A percentile compares a stretch with the other conserved stretches of the same genome.
Evolutionary conservation across 2,329 filamentous ascomycete species (phyloP).

Genomic region (Seiridium cupressi): DNA sequence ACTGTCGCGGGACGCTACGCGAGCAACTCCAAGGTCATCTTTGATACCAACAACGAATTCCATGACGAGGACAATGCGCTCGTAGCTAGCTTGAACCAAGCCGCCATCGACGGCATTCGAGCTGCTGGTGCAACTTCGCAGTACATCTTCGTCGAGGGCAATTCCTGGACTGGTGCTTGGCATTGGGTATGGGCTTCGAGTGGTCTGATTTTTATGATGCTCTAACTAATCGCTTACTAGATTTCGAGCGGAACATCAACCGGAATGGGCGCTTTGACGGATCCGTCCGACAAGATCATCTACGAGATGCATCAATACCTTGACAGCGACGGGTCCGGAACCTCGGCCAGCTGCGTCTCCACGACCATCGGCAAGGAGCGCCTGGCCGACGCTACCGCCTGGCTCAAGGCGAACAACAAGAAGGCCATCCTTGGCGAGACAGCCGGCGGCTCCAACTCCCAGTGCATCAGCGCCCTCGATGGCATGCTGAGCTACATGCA

Average conservation of each 20-base stretch:
- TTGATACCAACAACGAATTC: constrained; percentile 54
- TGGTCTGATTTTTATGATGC: constrained; percentile 12
- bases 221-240: constrained; percentile 58
- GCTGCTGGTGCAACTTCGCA: constrained; percentile 53
- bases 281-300: constrained; percentile 45
- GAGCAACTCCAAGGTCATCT: constrained; percentile 37
- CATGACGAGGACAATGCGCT: constrained; percentile 59
- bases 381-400: constrained; percentile 20
- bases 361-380: constrained; percentile 47
- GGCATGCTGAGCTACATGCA: constrained; percentile 50
- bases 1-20: constrained; percentile 50
- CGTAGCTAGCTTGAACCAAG: constrained; percentile 61
- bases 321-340: constrained; percentile 53
- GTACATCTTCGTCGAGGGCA: constrained; percentile 53
- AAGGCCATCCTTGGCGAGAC: constrained; percentile 51
- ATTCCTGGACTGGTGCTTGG: constrained; percentile 52
- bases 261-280: constrained; percentile 23
- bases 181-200: constrained; percentile 34
- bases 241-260: constrained; percentile 4
- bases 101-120: constrained; percentile 61
- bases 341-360: constrained; percentile 43
- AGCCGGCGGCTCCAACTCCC: constrained; percentile 48
- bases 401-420: constrained; percentile 50
- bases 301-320: constrained; percentile 63
- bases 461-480: constrained; percentile 49